Evolutionary conservation across 2,329 filamentous ascomycete species (phyloP).

Genomic region (Colletotrichum orchidophilum): DNA sequence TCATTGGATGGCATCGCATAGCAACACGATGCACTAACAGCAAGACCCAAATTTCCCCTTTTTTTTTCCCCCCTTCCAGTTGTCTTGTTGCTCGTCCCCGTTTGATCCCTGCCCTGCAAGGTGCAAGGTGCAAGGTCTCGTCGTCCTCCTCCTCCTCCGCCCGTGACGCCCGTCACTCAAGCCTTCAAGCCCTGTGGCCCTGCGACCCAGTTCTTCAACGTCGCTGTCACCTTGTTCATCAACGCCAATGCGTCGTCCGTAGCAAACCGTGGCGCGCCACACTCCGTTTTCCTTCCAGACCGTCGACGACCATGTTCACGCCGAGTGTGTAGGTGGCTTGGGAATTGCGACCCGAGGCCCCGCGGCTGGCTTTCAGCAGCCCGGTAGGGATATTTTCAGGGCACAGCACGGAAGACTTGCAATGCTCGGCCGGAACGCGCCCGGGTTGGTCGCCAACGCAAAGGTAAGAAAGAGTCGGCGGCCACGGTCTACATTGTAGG

Average conservation of each 20-base stretch:
- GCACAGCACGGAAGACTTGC: not conserved
- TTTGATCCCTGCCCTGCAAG: constrained; percentile 10
- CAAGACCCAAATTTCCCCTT: constrained; percentile 29
- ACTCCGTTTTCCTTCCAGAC: constrained; percentile 17
- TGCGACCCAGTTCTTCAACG: constrained; percentile 6
- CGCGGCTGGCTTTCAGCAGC: constrained; percentile 16
- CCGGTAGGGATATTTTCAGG: too few relatives aligned
- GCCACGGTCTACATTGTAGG: not conserved
- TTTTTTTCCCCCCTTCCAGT: not conserved
- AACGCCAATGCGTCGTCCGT: constrained; percentile 20
- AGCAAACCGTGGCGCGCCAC: constrained; percentile 9
- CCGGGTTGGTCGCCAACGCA: constrained; percentile 3
- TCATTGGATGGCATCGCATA: constrained; percentile 19
- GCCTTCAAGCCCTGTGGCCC: constrained; percentile 9
- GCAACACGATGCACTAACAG: constrained; percentile 13
- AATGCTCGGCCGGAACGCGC: not conserved
- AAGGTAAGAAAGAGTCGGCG: not conserved
- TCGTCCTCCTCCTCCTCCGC: constrained; percentile 2
- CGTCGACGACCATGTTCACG: constrained; percentile 3
- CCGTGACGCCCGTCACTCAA: constrained; percentile 5
- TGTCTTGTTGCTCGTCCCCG: not conserved
- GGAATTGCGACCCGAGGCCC: not conserved
- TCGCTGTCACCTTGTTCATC: constrained; percentile 27
- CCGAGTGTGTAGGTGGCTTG: constrained; percentile 21
- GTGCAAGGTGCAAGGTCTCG: not conserved